Conservation (phyloP, 768 basidiomycete genomes). For the Gyrodon lividus region DNA sequence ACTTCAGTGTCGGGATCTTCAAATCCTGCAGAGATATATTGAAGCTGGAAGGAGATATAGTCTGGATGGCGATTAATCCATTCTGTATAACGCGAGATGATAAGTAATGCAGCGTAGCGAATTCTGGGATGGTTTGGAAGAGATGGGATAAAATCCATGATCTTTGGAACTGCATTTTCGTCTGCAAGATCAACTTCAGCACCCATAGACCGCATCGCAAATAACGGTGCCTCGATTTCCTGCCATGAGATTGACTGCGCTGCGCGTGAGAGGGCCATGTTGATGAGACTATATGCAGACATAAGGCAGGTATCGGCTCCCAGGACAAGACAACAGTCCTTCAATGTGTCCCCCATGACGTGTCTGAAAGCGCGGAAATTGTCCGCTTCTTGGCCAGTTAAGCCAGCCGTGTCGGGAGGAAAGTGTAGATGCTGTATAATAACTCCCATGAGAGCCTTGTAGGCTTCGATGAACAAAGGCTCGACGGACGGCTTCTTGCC, state of each 20-base stretch:
- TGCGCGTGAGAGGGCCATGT: conserved; percentile 62
- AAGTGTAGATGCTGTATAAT: conserved; percentile 92
- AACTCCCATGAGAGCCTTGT: conserved; percentile 76
- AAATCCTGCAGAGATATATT: conserved; percentile 92
- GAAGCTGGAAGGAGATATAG: conserved; percentile 81
- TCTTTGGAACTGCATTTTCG: conserved; percentile 86
- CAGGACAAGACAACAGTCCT: conserved; percentile 95
- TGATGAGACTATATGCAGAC: conserved; percentile 79
- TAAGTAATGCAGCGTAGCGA: conserved; percentile 92
- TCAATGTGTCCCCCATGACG: conserved; percentile 98
- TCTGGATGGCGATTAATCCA: conserved; percentile 91
- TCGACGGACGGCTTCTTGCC: conserved; percentile 72
- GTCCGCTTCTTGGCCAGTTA: conserved; percentile 85
- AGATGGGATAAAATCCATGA: conserved; percentile 90
- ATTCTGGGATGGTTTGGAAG: conserved; percentile 89
- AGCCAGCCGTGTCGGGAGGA: conserved; percentile 63
- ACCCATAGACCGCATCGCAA: conserved; percentile 98
- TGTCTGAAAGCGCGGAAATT: conserved; percentile 94
- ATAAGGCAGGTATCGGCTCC: conserved; percentile 83
- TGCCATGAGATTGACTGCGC: conserved; percentile 78
- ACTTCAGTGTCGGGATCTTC: conserved; percentile 80
- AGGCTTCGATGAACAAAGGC: conserved; percentile 80
- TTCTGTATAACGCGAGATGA: conserved; percentile 94
- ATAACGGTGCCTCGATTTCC: conserved; percentile 94
- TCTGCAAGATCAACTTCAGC: conserved; percentile 86